Conservation (phyloP, 345 rosid genomes). For the Nasturtium officinale region DNA sequence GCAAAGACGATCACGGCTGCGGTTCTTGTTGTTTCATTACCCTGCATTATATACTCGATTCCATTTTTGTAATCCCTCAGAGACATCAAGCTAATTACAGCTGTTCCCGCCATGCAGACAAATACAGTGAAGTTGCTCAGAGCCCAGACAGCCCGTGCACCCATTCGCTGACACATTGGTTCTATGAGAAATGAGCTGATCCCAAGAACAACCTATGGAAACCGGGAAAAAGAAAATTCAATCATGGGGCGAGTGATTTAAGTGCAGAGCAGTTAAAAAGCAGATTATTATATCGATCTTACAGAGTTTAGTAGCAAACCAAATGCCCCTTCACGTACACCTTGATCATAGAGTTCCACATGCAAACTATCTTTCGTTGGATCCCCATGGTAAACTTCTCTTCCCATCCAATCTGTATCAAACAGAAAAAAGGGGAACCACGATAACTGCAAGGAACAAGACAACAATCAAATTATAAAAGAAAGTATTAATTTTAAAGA, state of each 20-base stretch:
- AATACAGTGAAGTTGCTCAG: conserved; percentile 82
- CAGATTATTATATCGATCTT: conserved; percentile 49
- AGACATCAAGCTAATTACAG: conserved; percentile 77
- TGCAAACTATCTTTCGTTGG: conserved; percentile 64
- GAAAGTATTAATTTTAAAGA: background rate
- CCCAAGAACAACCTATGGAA: conserved; percentile 85
- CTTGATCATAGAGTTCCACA: conserved; percentile 72
- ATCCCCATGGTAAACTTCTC: conserved; percentile 94
- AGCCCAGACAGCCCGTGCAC: conserved; percentile 88
- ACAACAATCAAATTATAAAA: conserved; percentile 8
- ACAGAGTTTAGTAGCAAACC: conserved; percentile 99
- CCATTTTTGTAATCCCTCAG: conserved; percentile 51
- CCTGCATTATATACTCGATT: conserved; percentile 62
- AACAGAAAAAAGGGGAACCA: conserved; percentile 99
- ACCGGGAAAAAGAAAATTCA: conserved; percentile 1
- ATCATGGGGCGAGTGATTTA: background rate
- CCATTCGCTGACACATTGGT: conserved; percentile 86
- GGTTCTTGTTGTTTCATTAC: conserved; percentile 58
- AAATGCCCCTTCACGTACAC: conserved; percentile 98
- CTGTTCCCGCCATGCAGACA: conserved; percentile 83
- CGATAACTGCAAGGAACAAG: conserved; percentile 68
- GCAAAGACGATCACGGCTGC: conserved; percentile 80
- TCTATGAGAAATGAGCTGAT: conserved; percentile 84
- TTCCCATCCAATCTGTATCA: conserved; percentile 99
- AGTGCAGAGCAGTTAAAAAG: background rate